A percentile compares a stretch with the other conserved stretches of the same genome.
phyloP scores from a whole-genome alignment of 148 eudicot species.

The Silene latifolia region DNA sequence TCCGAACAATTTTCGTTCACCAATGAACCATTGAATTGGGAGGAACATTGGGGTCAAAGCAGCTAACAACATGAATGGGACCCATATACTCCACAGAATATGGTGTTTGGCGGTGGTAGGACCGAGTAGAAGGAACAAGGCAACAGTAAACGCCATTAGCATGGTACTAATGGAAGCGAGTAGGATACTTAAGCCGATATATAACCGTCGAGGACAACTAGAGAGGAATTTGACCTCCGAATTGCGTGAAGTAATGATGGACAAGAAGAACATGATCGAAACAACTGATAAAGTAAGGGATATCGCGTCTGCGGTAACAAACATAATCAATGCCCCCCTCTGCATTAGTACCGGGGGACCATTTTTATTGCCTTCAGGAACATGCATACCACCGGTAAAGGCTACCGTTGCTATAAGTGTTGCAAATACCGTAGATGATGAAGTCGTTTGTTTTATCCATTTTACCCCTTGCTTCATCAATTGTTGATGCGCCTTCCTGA shows the following conservation, averaged over 20 bases:
- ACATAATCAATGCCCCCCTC: slow-evolving; percentile 5
- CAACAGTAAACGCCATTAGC: slow-evolving; percentile 20
- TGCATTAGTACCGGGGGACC: background rate
- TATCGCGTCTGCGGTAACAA: slow-evolving; percentile 17
- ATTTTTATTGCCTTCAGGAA: slow-evolving; percentile 21
- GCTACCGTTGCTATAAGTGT: slow-evolving; percentile 27
- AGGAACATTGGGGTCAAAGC: background rate
- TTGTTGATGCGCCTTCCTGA: slow-evolving; percentile 22
- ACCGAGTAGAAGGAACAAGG: slow-evolving; percentile 17
- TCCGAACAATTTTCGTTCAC: background rate
- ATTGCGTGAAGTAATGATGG: slow-evolving; percentile 22
- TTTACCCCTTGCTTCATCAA: slow-evolving; percentile 22
- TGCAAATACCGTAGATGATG: slow-evolving; percentile 23
- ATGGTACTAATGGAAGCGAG: slow-evolving; percentile 15
- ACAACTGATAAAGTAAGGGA: slow-evolving; percentile 21
- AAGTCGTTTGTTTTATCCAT: slow-evolving; percentile 32
- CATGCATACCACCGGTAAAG: slow-evolving; percentile 17
- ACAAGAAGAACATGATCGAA: slow-evolving; percentile 23
- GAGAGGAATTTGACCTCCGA: slow-evolving; percentile 13
- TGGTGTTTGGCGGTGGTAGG: background rate
- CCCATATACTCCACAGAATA: background rate
- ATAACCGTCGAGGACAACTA: slow-evolving; percentile 7
- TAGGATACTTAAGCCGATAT: slow-evolving; percentile 20
- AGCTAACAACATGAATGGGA: background rate
- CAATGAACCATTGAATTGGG: background rate